Evolutionary conservation across 345 rosid species (phyloP), one percentile per base, ranked within the genome.

Genomic region (Acer saccharum): DNA sequence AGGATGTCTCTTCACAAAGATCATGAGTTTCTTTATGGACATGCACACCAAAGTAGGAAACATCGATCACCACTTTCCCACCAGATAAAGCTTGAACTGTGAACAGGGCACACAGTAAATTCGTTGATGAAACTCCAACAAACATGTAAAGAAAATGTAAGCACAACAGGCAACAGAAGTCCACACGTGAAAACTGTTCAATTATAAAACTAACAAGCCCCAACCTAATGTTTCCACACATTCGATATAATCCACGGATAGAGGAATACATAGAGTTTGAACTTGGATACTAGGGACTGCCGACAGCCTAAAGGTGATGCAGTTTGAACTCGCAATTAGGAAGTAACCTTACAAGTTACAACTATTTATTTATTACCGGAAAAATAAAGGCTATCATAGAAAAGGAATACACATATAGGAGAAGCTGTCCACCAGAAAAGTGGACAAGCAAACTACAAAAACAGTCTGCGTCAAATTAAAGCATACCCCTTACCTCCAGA

Each of bases 1-100:
- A 90, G 3, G 86, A 65, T 1, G 84, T 81, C 84, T 88, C 88
- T 6, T 90, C 85, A 32, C 97, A 90, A 74, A 90, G 86, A 64
- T 89, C 88, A 62, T 71, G 91, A 46, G 84, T 81, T 81, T 92
- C 93, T 7, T 78, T 65, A 81, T 83, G 93, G 68, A 92, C 84
- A 68, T 25, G 92, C 35, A 89, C 14, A 5, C 89, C 87, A 16
- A 68, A 86, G 66, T 41, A 84, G 5, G 86, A 85, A 72, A 92
- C 97, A 0, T 48, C 79, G 69, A 92, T 85, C 77, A 82, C 82
- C 67, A 88, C 89, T 71, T 88, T 64, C 67, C 92, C 92, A 27
- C 88, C 85, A 79, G 88, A 80, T 52, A 92, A 77, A 58, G 80
- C 77, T 82, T 85, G 67, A 54, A 21, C 97, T 90, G 69, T 29